A percentile compares a stretch with the other conserved stretches of the same genome.
These are phyloP conservation scores for Chaetothyriales sp. DNA, from an alignment of 2,329 filamentous ascomycete genomes.

Conservation along the genomic window DNA sequence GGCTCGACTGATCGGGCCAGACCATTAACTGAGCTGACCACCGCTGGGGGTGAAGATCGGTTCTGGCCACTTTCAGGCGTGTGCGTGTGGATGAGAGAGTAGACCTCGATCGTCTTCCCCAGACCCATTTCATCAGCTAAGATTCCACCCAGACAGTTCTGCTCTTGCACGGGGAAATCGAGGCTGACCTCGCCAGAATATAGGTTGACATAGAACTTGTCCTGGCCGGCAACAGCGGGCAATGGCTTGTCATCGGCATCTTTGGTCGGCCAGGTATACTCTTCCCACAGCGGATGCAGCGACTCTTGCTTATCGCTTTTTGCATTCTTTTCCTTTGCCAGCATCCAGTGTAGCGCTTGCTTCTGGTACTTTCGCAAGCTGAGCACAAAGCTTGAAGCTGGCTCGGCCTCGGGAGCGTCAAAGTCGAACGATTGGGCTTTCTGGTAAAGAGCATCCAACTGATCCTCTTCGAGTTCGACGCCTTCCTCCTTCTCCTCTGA, in stretches of 20 bases:
- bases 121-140: conserved; percentile 94
- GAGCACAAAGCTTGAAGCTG: conserved; percentile 67
- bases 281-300: conserved; percentile 96
- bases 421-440: conserved; percentile 98
- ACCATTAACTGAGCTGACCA: conserved; percentile 37
- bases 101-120: conserved; percentile 97
- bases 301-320: conserved; percentile 56
- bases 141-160: conserved; percentile 85
- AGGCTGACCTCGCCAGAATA: conserved; percentile 90
- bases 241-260: conserved; percentile 73
- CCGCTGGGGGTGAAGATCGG: conserved; percentile 23
- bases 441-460: conserved; percentile 82
- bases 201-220: conserved; percentile 84
- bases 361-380: conserved; percentile 82
- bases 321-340: conserved; percentile 75
- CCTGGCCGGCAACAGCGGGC: conserved; percentile 47
- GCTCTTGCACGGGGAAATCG: conserved; percentile 83
- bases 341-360: conserved; percentile 92
- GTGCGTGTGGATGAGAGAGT: conserved; percentile 80
- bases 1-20: conserved; percentile 47
- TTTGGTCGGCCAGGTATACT: conserved; percentile 76
- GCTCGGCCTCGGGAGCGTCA: conserved; percentile 71
- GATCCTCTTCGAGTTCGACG: conserved; percentile 83
- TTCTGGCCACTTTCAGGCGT: conserved; percentile 38
- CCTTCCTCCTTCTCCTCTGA: conserved; percentile 61